Conservation (phyloP, 1,284 basidiomycete genomes). For the Malassezia yamatoensis region DNA sequence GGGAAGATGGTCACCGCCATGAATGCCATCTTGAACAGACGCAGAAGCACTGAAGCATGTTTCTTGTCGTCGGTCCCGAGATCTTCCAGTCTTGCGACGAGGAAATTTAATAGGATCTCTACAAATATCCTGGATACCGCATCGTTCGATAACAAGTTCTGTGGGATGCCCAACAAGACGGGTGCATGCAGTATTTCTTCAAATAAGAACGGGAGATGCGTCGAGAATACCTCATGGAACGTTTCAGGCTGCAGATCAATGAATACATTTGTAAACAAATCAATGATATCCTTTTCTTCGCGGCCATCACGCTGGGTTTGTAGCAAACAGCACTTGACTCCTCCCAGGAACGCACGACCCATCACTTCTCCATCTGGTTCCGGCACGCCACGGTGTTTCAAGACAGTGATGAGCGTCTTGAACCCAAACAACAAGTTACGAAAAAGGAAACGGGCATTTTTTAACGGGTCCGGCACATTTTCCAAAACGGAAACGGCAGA, state of each 20-base stretch:
- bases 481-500: constrained; percentile 49
- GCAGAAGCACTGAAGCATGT: constrained; percentile 63
- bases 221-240: constrained; percentile 43
- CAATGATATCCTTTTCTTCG: constrained; percentile 77
- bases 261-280: constrained; percentile 60
- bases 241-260: constrained; percentile 50
- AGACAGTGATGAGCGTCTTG: constrained; percentile 66
- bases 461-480: constrained; percentile 48
- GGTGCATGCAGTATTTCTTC: constrained; percentile 55
- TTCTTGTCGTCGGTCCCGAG: constrained; percentile 76
- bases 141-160: constrained; percentile 75
- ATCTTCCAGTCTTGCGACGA: constrained; percentile 68
- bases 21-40: constrained; percentile 95
- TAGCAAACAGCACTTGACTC: constrained; percentile 71
- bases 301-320: constrained; percentile 62
- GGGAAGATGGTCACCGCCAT: constrained; percentile 73
- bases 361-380: constrained; percentile 77
- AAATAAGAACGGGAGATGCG: constrained; percentile 39
- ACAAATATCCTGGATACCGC: constrained; percentile 78
- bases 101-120: constrained; percentile 77
- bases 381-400: constrained; percentile 69
- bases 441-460: constrained; percentile 65
- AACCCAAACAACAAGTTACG: constrained; percentile 83
- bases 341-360: constrained; percentile 74
- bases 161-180: constrained; percentile 72